Evolutionary conservation across 441 rosid species (phyloP).

Genomic region (Corymbia calophylla): DNA sequence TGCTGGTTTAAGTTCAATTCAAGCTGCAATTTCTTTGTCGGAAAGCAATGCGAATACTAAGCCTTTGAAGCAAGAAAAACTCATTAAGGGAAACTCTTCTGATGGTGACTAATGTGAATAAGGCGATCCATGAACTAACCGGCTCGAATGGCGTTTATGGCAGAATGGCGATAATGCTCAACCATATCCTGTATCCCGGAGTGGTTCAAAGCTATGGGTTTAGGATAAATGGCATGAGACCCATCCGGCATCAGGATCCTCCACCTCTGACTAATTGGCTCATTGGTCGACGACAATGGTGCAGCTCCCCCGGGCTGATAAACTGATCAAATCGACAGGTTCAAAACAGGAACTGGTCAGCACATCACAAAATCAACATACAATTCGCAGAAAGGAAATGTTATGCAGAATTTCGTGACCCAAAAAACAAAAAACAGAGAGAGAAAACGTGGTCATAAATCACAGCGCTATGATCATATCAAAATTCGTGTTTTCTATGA

Average conservation of each 20-base stretch:
- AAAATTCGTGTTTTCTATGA: not conserved
- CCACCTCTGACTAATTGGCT: not conserved
- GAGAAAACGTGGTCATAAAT: not conserved
- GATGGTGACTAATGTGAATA: not conserved
- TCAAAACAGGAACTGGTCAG: not conserved
- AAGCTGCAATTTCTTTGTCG: not conserved
- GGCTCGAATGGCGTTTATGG: not conserved
- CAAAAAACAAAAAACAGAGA: not conserved
- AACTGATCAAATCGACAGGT: not conserved
- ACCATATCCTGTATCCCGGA: not conserved
- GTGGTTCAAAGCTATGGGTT: not conserved
- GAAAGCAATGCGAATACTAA: not conserved
- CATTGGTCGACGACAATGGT: not conserved
- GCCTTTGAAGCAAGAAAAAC: not conserved
- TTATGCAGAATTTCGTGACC: not conserved
- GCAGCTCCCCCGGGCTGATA: not conserved
- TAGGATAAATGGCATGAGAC: not conserved
- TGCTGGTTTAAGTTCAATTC: not conserved
- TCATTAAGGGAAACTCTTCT: not conserved
- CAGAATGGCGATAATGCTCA: not conserved
- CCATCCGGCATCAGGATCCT: slow-evolving; percentile 8
- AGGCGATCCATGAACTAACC: not conserved
- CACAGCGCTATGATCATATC: not conserved
- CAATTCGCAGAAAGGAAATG: not conserved
- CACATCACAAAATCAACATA: not conserved